Base-by-base conservation (phyloP, 768 basidiomycete genomes). In the Calocybe cyanea region DNA sequence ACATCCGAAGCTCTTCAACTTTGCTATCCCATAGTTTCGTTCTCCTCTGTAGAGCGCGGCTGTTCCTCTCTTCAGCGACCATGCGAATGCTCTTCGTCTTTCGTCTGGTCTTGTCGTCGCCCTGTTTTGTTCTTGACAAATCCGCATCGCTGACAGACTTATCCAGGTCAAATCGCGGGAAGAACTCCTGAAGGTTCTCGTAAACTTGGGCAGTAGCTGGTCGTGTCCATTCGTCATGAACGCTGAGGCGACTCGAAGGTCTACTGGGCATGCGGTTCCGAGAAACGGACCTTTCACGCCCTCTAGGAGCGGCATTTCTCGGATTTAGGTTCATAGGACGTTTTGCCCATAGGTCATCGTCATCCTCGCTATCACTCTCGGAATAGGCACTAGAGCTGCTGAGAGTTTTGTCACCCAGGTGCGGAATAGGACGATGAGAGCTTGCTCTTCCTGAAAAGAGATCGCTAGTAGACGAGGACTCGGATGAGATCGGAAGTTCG, bases 151-250 rank as follows among this genome's bases (percentile, higher is more conserved):
- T 67, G 21, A 76, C 70, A 46, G 87, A 79, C 57, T 87, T 82
- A 60, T 96, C 92, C 41, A 96, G 77, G 58, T 95, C 83, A 60
- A 91, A 86, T 45, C 83, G 76, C 13, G 92, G 92, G 71, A 97
- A 97, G 67, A 85, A 95, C 31, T 78, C 77, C 47, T 91, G 81
- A 13, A 97, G 70, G 45, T 86, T 73, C 30, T 89, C 79, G 58
- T 87, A 85, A 25, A 96, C 84, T 46, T 85, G 82, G 57, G 89
- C 86, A 2, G 86, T 75, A 39, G 75, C 73, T 7, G 92, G 92
- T 55, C 89, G 81, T 55, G 56, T 61, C 53, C 77, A 79, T 58
- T 51, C 48, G 15, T 53, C 46, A 7, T 38, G 44, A 14, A 25
- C 24, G 36, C 48, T 49, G 21, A 34, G 21, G 15, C 14, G 39